Base-by-base conservation (phyloP, 768 basidiomycete genomes). In the Dacryopinax spathularia region DNA sequence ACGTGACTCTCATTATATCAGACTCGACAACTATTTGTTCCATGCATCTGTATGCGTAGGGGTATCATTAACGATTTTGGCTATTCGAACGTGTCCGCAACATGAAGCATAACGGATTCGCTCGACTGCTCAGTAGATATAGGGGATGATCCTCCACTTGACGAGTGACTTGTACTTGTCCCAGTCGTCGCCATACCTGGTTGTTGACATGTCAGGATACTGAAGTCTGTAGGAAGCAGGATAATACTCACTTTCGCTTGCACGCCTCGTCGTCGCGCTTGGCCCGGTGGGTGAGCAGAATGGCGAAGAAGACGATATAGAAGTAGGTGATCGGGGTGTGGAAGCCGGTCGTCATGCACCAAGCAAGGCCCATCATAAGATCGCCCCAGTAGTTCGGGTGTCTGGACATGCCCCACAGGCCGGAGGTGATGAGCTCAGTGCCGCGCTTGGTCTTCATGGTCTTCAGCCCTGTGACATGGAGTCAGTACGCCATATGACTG, bases 401-500 rank as follows among this genome's bases (percentile, higher is more conserved):
- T 37, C 90, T 82, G 0, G 89, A 94, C 60, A 81, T 75, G 9
- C 94, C 95, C 96, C 96, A 99, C 96, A 96, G 98, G 6, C 96
- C 96, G 2, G 89, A 90, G 31, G 85, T 95, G 29, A 99, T 81
- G 34, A 99, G 80, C 73, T 91, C 96, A 1, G 90, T 86, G 15
- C 96, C 96, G 18, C 84, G 82, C 66, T 84, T 81, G 1, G 96
- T 98, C 39, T 82, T 79, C 72, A 97, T 82, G 70, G 76, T 94
- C 66, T 80, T 75, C 20, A 95, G 77, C 71, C 89, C 93, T 95
- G 68, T 16, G 9, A 22, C 33, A 62, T 12, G 15, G 31, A 3
- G 61, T 34, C 25, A 36, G 34, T n/a, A 5, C 20, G 27, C 6
- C 27, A 20, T 10, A 6, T 18, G 10, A 33, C 6, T 9, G 34